Percentiles rank a stretch among this genome's conserved stretches.
Evolutionary conservation across 23 red algal species (phyloP).

Genomic region (Agarophyton chilense): DNA sequence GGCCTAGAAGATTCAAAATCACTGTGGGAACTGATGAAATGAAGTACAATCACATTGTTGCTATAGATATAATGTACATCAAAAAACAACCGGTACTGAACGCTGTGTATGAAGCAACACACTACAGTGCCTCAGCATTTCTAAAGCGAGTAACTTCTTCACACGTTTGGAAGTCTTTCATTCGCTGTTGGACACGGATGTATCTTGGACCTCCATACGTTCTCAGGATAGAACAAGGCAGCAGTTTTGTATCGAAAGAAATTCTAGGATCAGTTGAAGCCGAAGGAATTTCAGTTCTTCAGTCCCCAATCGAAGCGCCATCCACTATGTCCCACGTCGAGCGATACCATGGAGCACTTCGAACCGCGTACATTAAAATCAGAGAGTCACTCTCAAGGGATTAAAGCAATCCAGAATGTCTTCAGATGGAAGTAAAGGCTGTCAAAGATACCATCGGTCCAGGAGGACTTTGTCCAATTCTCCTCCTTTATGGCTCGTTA

Average conservation of each 20-base stretch:
- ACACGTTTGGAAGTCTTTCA: neutral
- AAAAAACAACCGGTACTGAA: neutral
- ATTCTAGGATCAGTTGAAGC: neutral
- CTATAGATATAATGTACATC: constrained; percentile 29
- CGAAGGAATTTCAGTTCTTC: neutral
- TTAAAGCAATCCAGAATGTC: neutral
- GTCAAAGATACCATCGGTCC: constrained; percentile 43
- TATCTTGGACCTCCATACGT: constrained; percentile 27
- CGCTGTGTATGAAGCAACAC: constrained; percentile 21
- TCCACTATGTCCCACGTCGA: constrained; percentile 45
- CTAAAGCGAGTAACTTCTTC: neutral
- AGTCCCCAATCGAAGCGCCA: constrained; percentile 29
- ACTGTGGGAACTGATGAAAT: constrained; percentile 20
- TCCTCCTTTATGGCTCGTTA: constrained; percentile 1
- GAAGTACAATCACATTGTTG: constrained; percentile 41
- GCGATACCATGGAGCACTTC: constrained; percentile 22
- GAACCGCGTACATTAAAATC: constrained; percentile 12
- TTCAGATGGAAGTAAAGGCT: constrained; percentile 11
- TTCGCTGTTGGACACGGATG: neutral
- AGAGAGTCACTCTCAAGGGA: neutral
- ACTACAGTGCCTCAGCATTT: constrained; percentile 5
- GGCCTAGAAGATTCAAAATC: constrained; percentile 29
- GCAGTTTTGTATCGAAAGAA: constrained; percentile 16
- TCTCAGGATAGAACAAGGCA: constrained; percentile 8
- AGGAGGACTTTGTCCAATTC: constrained; percentile 24